Evolutionary conservation across 768 basidiomycete genomes (phyloP), one percentile per base, ranked within the genome.

Genomic region (Amanita brunnescens): DNA sequence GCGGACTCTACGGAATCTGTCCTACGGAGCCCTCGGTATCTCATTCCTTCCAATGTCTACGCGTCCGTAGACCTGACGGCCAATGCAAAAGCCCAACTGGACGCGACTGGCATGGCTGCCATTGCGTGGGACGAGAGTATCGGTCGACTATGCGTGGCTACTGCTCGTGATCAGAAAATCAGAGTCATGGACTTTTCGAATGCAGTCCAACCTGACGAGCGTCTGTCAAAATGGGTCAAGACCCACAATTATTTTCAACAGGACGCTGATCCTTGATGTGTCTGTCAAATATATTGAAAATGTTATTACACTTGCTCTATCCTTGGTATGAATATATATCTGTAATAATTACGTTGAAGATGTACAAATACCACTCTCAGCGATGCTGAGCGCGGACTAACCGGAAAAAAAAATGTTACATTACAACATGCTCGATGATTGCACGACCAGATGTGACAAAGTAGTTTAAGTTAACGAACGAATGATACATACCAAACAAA

Each of bases 111-210:
- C 7, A 60, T 81, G 32, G 62, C 64, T n/a, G 70, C 77, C 14
- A 72, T 84, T 30, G 69, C 78, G 6, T 87, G 80, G 80, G 84
- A 87, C 54, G 83, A 86, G 61, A 68, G 72, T 20, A 78, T 77
- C 10, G 83, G 83, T 3, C 70, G 82, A 34, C 68, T 85, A 12
- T 77, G 78, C 56, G 64, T 83, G 6, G 75, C 76, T 40, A 66
- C 70, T 29, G 69, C 69, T 10, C 57, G 70, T 6, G 72, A 71
- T 24, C 49, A 64, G 3, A 53, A 62, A 12, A 66, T 83, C 38
- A 62, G 68, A 29, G 69, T 83, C 30, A 58, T 77, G 51, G 81
- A 83, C 57, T 75, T 77, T 43, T 73, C 74, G 5, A 52, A 57
- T 41, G 56, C 53, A 1, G 55, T 63, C 9, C 49, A 57, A 10